phyloP scores from a whole-genome alignment of 2,329 filamentous ascomycete species.

The Clarireedia paspali region DNA sequence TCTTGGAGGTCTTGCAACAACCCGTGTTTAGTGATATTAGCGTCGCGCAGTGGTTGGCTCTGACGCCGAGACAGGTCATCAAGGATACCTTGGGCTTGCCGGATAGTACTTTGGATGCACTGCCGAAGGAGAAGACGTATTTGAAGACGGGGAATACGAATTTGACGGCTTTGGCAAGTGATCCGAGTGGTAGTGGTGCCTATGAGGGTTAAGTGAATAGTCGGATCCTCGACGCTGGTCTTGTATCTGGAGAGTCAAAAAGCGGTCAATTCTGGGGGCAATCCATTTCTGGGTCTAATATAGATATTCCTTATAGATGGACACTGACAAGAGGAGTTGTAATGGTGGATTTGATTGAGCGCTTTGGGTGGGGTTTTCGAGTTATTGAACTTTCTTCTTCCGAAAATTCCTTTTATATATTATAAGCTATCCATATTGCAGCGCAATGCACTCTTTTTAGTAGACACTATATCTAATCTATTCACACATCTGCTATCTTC shows the following conservation, averaged over 20 bases:
- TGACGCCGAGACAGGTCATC: conserved; percentile 27
- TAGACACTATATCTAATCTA: too few relatives aligned
- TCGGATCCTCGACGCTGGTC: background rate
- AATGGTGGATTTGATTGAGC: too few relatives aligned
- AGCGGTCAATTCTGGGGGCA: too few relatives aligned
- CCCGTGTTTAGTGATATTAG: conserved; percentile 37
- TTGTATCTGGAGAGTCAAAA: background rate
- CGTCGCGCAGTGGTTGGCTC: conserved; percentile 49
- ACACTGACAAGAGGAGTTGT: too few relatives aligned
- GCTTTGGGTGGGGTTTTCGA: too few relatives aligned
- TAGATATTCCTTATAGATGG: too few relatives aligned
- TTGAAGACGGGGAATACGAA: conserved; percentile 34
- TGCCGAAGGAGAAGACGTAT: conserved; percentile 37
- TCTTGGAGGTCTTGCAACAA: conserved; percentile 52
- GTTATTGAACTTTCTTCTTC: conserved; percentile 29
- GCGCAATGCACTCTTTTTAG: too few relatives aligned
- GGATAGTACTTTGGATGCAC: conserved; percentile 30
- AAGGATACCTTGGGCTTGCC: conserved; percentile 29
- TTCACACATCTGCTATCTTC: conserved; percentile 11
- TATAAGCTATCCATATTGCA: too few relatives aligned
- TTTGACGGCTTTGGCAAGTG: conserved; percentile 17
- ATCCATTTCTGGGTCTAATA: too few relatives aligned
- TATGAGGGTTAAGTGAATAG: conserved; percentile 7
- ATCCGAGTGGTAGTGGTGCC: conserved; percentile 16
- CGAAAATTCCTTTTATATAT: background rate